A percentile compares a stretch with the other conserved stretches of the same genome.
Conservation (phyloP, 176 grass and related monocot species). For the Carex pumila region DNA sequence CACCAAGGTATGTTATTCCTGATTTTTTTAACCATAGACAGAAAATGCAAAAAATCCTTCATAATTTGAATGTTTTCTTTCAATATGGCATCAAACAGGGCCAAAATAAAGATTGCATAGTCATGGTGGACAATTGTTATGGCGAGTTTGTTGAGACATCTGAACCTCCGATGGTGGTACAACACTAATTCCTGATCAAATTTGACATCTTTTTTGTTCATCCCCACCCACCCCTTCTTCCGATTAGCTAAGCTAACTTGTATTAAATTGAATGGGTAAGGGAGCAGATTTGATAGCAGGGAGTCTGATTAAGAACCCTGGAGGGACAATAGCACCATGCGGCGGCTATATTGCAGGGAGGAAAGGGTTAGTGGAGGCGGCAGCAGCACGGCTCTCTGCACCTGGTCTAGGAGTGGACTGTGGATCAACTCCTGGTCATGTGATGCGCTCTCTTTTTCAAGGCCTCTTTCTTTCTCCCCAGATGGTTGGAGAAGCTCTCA, state of each 20-base stretch:
- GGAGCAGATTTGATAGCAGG: slow-evolving; percentile 89
- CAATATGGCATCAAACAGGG: slow-evolving; percentile 25
- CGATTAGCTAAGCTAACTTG: not conserved
- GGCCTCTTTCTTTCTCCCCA: slow-evolving; percentile 91
- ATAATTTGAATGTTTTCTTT: not conserved
- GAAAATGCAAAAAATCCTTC: not conserved
- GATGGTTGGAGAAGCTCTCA: slow-evolving; percentile 92
- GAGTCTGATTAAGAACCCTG: slow-evolving; percentile 91
- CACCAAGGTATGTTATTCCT: slow-evolving; percentile 44
- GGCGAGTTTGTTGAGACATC: slow-evolving; percentile 87
- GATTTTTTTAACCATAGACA: not conserved
- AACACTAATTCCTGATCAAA: slow-evolving; percentile 1
- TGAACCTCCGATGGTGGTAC: slow-evolving; percentile 83
- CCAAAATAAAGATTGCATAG: slow-evolving; percentile 77
- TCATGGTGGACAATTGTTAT: slow-evolving; percentile 98
- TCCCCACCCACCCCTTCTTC: not conserved
- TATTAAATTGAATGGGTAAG: slow-evolving; percentile 26
- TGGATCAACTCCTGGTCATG: slow-evolving; percentile 73
- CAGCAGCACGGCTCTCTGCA: slow-evolving; percentile 75
- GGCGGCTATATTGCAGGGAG: slow-evolving; percentile 89
- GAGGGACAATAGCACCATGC: slow-evolving; percentile 78
- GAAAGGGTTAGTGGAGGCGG: slow-evolving; percentile 56
- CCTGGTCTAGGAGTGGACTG: slow-evolving; percentile 85
- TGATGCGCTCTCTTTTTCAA: slow-evolving; percentile 78
- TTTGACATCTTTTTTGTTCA: not conserved